Evolutionary conservation across 352 stramenopile species (phyloP).

Genomic region (Globisporangium nagaii): DNA sequence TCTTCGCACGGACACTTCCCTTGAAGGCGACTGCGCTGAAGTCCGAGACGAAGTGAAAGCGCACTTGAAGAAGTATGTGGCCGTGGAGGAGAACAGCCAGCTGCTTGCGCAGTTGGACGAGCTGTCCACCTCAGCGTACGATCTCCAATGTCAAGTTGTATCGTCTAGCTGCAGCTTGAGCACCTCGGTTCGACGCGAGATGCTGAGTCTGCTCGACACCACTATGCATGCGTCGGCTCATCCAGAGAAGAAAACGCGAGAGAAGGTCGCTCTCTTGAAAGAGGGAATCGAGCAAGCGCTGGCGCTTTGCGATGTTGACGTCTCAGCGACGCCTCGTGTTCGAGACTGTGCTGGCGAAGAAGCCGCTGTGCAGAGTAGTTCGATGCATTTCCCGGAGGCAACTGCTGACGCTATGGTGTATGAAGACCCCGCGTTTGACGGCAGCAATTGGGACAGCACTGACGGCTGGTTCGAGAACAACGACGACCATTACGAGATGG

Average conservation of each 20-base stretch:
- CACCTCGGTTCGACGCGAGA: constrained; percentile 13
- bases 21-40: constrained; percentile 16
- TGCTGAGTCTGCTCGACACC: constrained; percentile 26
- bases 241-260: constrained; percentile 1
- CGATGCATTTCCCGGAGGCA: not conserved
- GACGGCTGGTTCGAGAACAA: constrained; percentile 5
- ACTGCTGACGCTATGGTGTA: not conserved
- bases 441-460: constrained; percentile 3
- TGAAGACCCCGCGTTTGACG: not conserved
- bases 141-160: constrained; percentile 31
- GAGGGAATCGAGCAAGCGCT: constrained; percentile 6
- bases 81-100: constrained; percentile 16
- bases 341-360: not conserved
- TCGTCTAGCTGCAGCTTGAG: constrained; percentile 15
- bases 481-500: constrained; percentile 3
- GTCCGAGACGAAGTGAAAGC: constrained; percentile 13
- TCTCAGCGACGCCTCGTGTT: not conserved
- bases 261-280: not conserved
- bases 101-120: constrained; percentile 16
- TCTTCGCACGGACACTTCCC: constrained; percentile 17
- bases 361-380: not conserved
- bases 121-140: constrained; percentile 21
- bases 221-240: not conserved
- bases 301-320: not conserved
- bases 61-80: constrained; percentile 23